Evolutionary conservation across 2,329 filamentous ascomycete species (phyloP).

Genomic region (Tolypocladium tundrense): DNA sequence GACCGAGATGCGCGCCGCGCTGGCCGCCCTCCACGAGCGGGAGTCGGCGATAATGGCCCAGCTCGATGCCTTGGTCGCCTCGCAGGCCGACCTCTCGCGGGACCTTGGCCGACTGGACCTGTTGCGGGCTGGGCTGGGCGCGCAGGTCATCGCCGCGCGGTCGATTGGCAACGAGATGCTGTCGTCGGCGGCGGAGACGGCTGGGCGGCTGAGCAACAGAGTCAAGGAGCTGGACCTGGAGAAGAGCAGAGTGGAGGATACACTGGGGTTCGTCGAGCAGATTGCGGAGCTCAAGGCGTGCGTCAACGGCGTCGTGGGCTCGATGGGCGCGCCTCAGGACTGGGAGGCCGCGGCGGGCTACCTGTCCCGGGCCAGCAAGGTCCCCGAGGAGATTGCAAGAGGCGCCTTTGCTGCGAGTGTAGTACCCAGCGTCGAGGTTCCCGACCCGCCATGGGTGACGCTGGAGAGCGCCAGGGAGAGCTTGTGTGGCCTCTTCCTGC

Average conservation of each 20-base stretch:
- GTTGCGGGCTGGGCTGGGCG: conserved; percentile 75
- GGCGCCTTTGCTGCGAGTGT: conserved; percentile 85
- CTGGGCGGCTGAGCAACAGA: conserved; percentile 72
- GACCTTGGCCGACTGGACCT: conserved; percentile 83
- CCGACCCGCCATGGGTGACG: conserved; percentile 80
- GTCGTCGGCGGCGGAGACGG: conserved; percentile 73
- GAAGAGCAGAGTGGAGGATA: conserved; percentile 83
- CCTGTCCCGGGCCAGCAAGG: conserved; percentile 68
- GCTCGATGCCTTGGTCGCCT: conserved; percentile 67
- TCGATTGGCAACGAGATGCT: conserved; percentile 87
- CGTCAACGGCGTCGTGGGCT: conserved; percentile 85
- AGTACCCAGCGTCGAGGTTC: conserved; percentile 91
- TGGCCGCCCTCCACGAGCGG: conserved; percentile 64
- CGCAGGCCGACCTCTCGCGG: conserved; percentile 76
- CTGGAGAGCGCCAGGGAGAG: conserved; percentile 81
- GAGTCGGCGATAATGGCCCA: conserved; percentile 65
- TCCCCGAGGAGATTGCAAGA: conserved; percentile 70
- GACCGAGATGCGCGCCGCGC: conserved; percentile 67
- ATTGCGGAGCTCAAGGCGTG: conserved; percentile 95
- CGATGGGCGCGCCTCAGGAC: conserved; percentile 95
- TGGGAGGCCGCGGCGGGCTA: conserved; percentile 96
- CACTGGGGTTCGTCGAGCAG: conserved; percentile 85
- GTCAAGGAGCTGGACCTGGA: conserved; percentile 85
- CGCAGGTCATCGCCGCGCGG: conserved; percentile 75
- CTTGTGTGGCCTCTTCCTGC: conserved; percentile 78